phyloP scores from a whole-genome alignment of 2,329 filamentous ascomycete genomes.

The Penicillium sp. region DNA sequence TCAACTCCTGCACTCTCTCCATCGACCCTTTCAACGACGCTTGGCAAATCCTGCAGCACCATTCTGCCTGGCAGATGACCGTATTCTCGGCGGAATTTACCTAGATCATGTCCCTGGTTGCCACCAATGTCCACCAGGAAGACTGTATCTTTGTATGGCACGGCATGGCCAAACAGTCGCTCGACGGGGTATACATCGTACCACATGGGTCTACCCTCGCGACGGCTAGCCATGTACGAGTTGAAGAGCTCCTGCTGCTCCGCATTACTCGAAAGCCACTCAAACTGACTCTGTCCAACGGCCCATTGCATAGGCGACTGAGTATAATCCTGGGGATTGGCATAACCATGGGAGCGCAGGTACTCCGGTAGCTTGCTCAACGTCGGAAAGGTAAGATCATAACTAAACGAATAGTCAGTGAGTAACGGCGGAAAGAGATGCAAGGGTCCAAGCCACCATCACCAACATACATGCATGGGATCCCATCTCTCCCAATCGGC shows the following conservation, averaged over 20 bases:
- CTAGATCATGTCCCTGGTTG: constrained; percentile 42
- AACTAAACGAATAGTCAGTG: constrained; percentile 11
- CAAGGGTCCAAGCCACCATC: background rate
- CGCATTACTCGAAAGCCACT: constrained; percentile 31
- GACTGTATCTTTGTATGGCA: constrained; percentile 27
- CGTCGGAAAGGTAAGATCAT: constrained; percentile 34
- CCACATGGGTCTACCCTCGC: constrained; percentile 33
- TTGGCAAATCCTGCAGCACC: constrained; percentile 45
- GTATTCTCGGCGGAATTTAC: constrained; percentile 32
- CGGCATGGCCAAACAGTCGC: constrained; percentile 24
- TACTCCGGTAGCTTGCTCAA: constrained; percentile 35
- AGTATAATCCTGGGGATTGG: constrained; percentile 30
- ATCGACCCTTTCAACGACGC: constrained; percentile 19
- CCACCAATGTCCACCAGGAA: constrained; percentile 48
- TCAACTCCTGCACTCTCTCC: constrained; percentile 23
- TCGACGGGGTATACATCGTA: constrained; percentile 35
- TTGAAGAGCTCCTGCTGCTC: constrained; percentile 33
- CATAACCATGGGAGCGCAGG: constrained; percentile 28
- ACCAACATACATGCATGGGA: constrained; percentile 31
- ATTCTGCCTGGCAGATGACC: constrained; percentile 36
- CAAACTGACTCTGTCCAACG: constrained; percentile 36
- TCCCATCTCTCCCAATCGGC: constrained; percentile 32
- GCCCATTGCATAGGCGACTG: constrained; percentile 35
- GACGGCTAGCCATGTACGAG: constrained; percentile 37
- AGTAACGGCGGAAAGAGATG: background rate